Evolutionary conservation across 2,329 filamentous ascomycete genomes (phyloP), one percentile per base, ranked within the genome.

Genomic region (Plenodomus biglobosus): DNA sequence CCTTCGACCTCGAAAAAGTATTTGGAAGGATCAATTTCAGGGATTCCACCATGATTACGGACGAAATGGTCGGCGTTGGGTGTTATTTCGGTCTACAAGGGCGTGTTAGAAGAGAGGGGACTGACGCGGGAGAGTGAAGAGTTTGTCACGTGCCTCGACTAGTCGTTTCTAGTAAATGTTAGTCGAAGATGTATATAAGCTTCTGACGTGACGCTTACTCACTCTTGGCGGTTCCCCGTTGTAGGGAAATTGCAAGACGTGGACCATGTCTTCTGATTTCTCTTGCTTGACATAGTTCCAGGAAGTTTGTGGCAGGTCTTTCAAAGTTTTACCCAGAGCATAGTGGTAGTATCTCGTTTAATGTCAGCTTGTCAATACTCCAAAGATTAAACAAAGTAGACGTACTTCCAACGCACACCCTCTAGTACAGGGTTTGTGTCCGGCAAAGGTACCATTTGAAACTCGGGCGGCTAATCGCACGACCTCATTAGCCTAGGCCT

Each of bases 31-130:
- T 86, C 78, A 44, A 89, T 87, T 7, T 80, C 73, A 0, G 87
- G 87, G 16, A 90, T 83, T 0, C 86, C 85, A 8, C 86, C 85
- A 52, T 90, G 86, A 50, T 90, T 90, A 7, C 86, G 77, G 0
- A 90, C 82, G 55, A 87, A 90, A 55, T 85, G 81, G n/a, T 80
- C 72, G 3, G 73, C 56, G 51, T 87, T 90, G 0, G 78, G 73
- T 0, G 86, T 90, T 34, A 88, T 77, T 18, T 79, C 76, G 3
- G 76, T 76, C 61, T 67, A 22, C 1, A 7, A 11, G 27, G 27
- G 27, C 2, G 30, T 2, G 37, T 66, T 40, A 65, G 61, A 35
- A 22, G 0, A 38, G n/a, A 18, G 27, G 8, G 21, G n/a, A 24
- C n/a, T 22, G n/a, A 15, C 16, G 10, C 17, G 15, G 19, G 11